Conservation (phyloP, 495 filamentous ascomycete genomes). For the Bathelium albidoporum region DNA sequence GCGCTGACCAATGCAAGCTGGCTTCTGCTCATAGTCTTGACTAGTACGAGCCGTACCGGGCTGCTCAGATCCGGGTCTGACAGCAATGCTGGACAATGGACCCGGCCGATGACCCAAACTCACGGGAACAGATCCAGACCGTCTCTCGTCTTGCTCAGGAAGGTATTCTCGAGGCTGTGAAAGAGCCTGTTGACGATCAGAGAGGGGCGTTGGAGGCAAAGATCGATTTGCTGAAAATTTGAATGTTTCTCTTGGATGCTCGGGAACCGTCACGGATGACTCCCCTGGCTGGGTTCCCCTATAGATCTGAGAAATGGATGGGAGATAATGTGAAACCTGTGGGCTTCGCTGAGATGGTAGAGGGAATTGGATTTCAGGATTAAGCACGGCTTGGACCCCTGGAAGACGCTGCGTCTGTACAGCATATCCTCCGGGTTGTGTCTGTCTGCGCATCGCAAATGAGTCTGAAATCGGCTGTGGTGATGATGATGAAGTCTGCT, state of each 20-base stretch:
- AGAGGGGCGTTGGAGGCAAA: background rate
- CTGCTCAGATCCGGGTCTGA: background rate
- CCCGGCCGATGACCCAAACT: background rate
- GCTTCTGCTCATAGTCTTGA: background rate
- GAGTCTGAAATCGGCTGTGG: background rate
- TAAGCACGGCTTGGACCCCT: background rate
- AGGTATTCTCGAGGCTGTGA: background rate
- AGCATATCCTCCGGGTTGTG: background rate
- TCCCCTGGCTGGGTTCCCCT: background rate
- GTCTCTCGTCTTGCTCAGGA: background rate
- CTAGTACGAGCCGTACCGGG: background rate
- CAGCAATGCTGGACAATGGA: background rate
- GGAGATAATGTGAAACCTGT: background rate
- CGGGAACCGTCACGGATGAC: background rate
- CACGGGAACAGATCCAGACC: background rate
- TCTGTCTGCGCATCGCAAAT: background rate
- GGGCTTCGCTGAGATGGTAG: background rate
- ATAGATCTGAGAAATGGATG: background rate
- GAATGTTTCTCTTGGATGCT: background rate
- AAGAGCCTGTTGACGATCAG: background rate
- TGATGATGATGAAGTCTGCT: background rate
- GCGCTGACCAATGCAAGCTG: background rate
- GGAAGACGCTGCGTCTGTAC: background rate
- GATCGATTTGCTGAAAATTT: background rate
- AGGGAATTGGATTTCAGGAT: background rate